A percentile compares a stretch with the other conserved stretches of the same genome.
phyloP scores from a whole-genome alignment of 1,284 basidiomycete species.

The Volvariella surrecta region DNA sequence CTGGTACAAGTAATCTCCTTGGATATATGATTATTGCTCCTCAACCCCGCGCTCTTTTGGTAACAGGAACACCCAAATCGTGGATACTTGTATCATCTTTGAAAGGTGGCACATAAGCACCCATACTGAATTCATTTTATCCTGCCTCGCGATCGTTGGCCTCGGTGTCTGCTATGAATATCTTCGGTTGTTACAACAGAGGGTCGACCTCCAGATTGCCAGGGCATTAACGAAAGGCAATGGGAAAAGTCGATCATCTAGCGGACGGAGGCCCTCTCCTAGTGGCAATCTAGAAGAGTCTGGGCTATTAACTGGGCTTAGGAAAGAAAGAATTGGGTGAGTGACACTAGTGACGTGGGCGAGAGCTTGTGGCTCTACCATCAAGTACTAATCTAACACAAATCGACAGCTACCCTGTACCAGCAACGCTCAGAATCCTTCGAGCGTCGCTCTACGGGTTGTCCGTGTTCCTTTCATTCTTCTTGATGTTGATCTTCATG shows the following conservation, averaged over 20 bases:
- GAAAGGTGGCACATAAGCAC: constrained; percentile 62
- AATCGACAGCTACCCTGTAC: constrained; percentile 35
- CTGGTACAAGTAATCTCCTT: constrained; percentile 33
- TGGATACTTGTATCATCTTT: constrained; percentile 72
- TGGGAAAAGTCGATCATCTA: constrained; percentile 30
- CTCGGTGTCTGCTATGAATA: constrained; percentile 72
- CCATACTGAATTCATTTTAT: constrained; percentile 46
- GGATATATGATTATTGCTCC: neutral
- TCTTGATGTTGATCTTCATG: constrained; percentile 86
- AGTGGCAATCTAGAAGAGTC: constrained; percentile 40
- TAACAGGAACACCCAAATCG: constrained; percentile 70
- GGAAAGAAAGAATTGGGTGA: constrained; percentile 33
- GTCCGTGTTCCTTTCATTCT: constrained; percentile 69
- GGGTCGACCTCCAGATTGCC: constrained; percentile 52
- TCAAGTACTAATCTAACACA: no score
- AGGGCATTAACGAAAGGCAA: constrained; percentile 35
- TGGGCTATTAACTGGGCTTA: constrained; percentile 43
- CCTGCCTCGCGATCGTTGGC: constrained; percentile 50
- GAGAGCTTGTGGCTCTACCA: no score
- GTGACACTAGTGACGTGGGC: constrained; percentile 12
- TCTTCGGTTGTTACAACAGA: constrained; percentile 51
- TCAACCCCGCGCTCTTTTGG: constrained; percentile 1
- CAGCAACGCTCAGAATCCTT: constrained; percentile 38
- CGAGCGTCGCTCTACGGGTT: constrained; percentile 60
- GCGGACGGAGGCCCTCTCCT: constrained; percentile 27